Evolutionary conservation across 176 grass and related monocot species (phyloP).

Genomic region (Panicum miliaceum): DNA sequence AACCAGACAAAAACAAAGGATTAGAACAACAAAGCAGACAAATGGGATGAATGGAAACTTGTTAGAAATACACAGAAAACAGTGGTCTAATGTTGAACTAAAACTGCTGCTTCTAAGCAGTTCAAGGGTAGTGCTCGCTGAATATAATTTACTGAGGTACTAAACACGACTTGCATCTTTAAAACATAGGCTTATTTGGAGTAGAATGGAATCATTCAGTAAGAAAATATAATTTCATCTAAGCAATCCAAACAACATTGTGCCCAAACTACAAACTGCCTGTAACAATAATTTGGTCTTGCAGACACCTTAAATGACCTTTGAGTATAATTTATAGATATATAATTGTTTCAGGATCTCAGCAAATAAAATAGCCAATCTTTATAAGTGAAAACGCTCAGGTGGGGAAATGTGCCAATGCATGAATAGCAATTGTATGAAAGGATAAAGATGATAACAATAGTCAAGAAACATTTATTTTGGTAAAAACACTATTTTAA

Average conservation of each 20-base stretch:
- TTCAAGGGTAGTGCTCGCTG: not conserved
- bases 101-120: not conserved
- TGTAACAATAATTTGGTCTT: not conserved
- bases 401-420: not conserved
- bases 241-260: not conserved
- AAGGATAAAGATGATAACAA: not conserved
- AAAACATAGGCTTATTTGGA: not conserved
- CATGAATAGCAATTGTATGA: conserved; percentile 5
- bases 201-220: not conserved
- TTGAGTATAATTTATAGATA: not conserved
- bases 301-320: not conserved
- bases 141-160: conserved; percentile 1
- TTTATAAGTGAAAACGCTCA: not conserved
- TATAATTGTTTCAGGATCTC: not conserved
- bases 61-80: not conserved
- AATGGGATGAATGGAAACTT: not conserved
- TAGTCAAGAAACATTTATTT: conserved; percentile 17
- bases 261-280: not conserved
- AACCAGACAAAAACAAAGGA: not conserved
- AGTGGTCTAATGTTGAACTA: not conserved
- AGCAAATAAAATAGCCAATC: not conserved
- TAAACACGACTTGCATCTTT: not conserved
- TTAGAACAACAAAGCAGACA: conserved; percentile 27
- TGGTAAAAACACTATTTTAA: not conserved
- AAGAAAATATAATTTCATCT: not conserved